phyloP scores from a whole-genome alignment of 73 alveolate species.

The Symbiodinium pilosum region DNA sequence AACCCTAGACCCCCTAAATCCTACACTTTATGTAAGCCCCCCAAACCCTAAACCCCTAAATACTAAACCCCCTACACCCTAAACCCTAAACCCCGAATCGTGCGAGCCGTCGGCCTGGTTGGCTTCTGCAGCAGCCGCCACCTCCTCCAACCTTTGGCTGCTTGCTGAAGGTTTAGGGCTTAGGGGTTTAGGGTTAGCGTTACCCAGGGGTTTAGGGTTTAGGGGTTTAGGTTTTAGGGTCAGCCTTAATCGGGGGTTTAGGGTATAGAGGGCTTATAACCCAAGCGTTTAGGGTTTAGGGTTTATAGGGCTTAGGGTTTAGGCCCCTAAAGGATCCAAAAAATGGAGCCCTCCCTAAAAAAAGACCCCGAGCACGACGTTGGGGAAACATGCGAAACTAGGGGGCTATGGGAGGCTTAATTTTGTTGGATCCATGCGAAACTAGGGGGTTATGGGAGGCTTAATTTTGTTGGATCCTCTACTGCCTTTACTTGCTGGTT shows the following conservation, averaged over 20 bases:
- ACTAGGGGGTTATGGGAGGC: no score
- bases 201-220: neutral
- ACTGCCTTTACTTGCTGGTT: no score
- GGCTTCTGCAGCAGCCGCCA: slow-evolving; percentile 50
- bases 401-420: no score
- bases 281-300: neutral
- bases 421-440: no score
- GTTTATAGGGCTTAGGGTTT: no score
- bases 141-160: slow-evolving; percentile 43
- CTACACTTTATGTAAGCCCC: no score
- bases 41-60: neutral
- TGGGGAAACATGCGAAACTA: no score
- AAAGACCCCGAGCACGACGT: no score
- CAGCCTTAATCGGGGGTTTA: neutral
- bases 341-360: no score
- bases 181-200: neutral
- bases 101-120: slow-evolving; percentile 23
- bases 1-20: neutral
- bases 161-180: neutral
- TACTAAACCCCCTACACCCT: neutral
- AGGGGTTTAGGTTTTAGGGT: neutral
- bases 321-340: no score
- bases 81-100: no score
- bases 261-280: neutral
- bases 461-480: no score